Percentiles rank a stretch among this genome's conserved stretches.
Evolutionary conservation across 805 yeast genomes (phyloP).

Genomic region (Metschnikowia baotianmanensis): DNA sequence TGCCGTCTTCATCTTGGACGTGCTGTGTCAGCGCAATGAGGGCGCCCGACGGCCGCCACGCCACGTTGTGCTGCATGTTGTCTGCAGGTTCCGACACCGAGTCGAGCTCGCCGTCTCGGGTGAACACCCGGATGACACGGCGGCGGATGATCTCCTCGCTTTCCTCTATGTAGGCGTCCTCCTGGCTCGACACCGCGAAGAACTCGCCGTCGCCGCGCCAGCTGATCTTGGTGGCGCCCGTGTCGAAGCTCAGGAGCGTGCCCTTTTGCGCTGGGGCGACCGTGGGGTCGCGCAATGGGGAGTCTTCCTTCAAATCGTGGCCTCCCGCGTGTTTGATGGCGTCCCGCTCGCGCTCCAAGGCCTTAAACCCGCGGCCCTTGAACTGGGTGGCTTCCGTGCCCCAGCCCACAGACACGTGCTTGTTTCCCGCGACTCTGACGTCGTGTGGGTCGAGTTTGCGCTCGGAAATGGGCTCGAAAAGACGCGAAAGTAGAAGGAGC

Average conservation of each 20-base stretch:
- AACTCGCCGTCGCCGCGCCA: conserved; percentile 97
- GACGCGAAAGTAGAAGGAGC: conserved; percentile 65
- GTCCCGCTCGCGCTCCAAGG: conserved; percentile 57
- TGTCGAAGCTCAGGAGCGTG: conserved; percentile 54
- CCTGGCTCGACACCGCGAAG: conserved; percentile 67
- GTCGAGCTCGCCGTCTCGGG: conserved; percentile 72
- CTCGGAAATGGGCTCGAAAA: conserved; percentile 79
- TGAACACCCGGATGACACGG: conserved; percentile 80
- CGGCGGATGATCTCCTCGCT: conserved; percentile 43
- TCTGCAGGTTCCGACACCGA: conserved; percentile 89
- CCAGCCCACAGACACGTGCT: conserved; percentile 97
- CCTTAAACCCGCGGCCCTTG: conserved; percentile 88
- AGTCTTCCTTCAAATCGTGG: conserved; percentile 58
- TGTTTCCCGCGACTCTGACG: conserved; percentile 53
- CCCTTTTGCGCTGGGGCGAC: conserved; percentile 75
- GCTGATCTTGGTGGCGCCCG: conserved; percentile 49
- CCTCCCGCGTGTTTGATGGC: conserved; percentile 61
- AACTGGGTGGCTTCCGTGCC: conserved; percentile 97
- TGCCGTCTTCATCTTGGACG: conserved; percentile 51
- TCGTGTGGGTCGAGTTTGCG: conserved; percentile 57
- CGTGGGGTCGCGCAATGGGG: conserved; percentile 80
- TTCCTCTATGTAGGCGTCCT: conserved; percentile 44
- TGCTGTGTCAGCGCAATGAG: conserved; percentile 81
- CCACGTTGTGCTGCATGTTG: conserved; percentile 65
- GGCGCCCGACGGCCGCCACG: conserved; percentile 93